phyloP scores from a whole-genome alignment of 2,329 filamentous ascomycete species.

The Botrytis byssoidea region DNA sequence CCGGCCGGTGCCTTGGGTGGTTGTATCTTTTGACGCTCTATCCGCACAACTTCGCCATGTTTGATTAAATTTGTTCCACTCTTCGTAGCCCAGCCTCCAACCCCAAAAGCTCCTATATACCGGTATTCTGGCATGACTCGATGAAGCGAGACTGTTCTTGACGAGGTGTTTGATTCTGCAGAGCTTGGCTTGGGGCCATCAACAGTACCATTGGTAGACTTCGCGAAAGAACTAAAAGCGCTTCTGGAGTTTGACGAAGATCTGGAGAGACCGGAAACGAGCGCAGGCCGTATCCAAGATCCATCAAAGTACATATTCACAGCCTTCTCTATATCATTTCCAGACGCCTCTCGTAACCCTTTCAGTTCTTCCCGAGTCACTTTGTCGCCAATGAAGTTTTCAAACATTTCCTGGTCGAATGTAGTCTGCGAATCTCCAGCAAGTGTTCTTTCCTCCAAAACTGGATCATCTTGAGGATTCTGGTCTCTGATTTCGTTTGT shows the following conservation, averaged over 20 bases:
- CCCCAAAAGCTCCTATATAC: conserved; percentile 91
- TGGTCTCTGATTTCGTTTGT: not conserved
- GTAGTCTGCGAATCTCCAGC: conserved; percentile 26
- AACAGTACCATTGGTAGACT: conserved; percentile 15
- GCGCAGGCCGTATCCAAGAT: conserved; percentile 52
- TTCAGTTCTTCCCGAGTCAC: conserved; percentile 50
- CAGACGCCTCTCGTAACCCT: conserved; percentile 54
- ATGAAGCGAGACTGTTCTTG: conserved; percentile 41
- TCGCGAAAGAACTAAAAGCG: conserved; percentile 33
- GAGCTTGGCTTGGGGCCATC: not conserved
- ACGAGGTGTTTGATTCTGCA: not conserved
- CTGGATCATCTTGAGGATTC: conserved; percentile 11
- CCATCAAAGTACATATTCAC: conserved; percentile 71
- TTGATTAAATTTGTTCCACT: conserved; percentile 74
- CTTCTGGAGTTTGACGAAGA: conserved; percentile 22
- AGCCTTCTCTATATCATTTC: conserved; percentile 58
- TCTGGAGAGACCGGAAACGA: conserved; percentile 4
- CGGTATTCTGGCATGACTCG: conserved; percentile 52
- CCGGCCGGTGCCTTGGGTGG: conserved; percentile 49
- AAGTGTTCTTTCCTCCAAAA: not conserved
- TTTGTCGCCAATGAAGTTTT: conserved; percentile 58
- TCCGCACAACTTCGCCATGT: conserved; percentile 78
- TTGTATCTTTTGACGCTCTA: conserved; percentile 80
- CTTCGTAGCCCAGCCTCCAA: conserved; percentile 85
- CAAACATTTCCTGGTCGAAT: conserved; percentile 59